These are phyloP conservation scores for Fusarium sp. DNA, from an alignment of 2,329 filamentous ascomycete species.

Conservation along the genomic window DNA sequence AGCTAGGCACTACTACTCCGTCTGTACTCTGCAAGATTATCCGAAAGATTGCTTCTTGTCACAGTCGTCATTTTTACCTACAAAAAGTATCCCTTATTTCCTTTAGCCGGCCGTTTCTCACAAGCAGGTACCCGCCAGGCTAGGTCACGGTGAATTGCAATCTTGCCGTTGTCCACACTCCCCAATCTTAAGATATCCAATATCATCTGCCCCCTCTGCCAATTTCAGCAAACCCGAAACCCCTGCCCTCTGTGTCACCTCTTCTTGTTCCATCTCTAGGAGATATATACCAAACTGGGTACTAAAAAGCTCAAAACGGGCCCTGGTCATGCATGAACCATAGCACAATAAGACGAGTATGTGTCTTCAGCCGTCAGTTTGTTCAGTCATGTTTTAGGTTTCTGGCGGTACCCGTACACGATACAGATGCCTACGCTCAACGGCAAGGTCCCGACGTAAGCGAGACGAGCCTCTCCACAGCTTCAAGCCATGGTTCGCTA, in stretches of 20 bases:
- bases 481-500: conserved; percentile 30
- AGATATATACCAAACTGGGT: conserved; percentile 29
- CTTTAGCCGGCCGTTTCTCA: conserved; percentile 15
- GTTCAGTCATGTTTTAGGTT: conserved; percentile 30
- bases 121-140: conserved; percentile 34
- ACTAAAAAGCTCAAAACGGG: conserved; percentile 20
- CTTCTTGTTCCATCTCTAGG: conserved; percentile 27
- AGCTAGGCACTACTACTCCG: neutral
- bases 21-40: conserved; percentile 16
- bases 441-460: conserved; percentile 29
- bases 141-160: conserved; percentile 35
- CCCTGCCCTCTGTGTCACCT: conserved; percentile 43
- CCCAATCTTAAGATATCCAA: conserved; percentile 39
- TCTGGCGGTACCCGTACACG: conserved; percentile 25
- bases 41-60: neutral
- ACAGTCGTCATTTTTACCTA: conserved; percentile 34
- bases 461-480: conserved; percentile 35
- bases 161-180: conserved; percentile 39
- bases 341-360: conserved; percentile 26
- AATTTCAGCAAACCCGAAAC: conserved; percentile 24
- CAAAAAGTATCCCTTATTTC: conserved; percentile 16
- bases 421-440: conserved; percentile 13
- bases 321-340: conserved; percentile 17
- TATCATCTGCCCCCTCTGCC: conserved; percentile 37
- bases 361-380: conserved; percentile 30